Conservation (phyloP, 345 rosid species). For the Moricandia moricandioides region DNA sequence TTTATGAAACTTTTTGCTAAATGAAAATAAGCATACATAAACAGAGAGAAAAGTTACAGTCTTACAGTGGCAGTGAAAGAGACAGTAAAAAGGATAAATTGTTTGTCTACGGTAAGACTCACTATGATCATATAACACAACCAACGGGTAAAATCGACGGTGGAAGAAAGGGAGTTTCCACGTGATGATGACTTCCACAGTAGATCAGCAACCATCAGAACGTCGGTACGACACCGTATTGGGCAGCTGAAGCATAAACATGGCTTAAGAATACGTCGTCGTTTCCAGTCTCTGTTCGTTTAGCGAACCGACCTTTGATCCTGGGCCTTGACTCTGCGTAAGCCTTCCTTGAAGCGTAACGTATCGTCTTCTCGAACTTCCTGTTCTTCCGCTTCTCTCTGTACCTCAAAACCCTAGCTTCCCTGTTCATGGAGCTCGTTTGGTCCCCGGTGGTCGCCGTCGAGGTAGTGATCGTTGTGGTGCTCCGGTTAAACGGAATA, state of each 20-base stretch:
- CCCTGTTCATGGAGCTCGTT: constrained; percentile 49
- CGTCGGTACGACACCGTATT: constrained; percentile 79
- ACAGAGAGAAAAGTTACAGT: constrained; percentile 17
- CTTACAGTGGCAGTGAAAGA: constrained; percentile 21
- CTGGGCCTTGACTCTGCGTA: constrained; percentile 93
- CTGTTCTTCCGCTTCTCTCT: constrained; percentile 96
- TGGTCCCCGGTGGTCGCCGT: constrained; percentile 24
- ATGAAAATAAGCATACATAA: constrained; percentile 27
- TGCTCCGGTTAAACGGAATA: constrained; percentile 43
- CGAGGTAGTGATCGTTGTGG: constrained; percentile 17
- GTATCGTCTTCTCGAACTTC: constrained; percentile 92
- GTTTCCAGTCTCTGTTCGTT: constrained; percentile 52
- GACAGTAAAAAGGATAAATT: not conserved
- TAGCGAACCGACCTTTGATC: constrained; percentile 94
- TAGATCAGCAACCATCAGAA: constrained; percentile 31
- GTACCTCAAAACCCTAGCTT: constrained; percentile 90
- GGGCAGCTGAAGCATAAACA: constrained; percentile 29
- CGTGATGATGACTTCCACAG: constrained; percentile 8
- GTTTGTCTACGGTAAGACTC: constrained; percentile 37
- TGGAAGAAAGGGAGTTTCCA: not conserved
- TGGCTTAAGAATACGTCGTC: constrained; percentile 38
- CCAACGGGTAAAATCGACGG: constrained; percentile 10
- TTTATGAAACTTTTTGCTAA: constrained; percentile 4
- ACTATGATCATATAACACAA: constrained; percentile 18
- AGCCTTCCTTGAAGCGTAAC: constrained; percentile 91